These are phyloP conservation scores for Plenodomus biglobosus DNA, from an alignment of 2,329 filamentous ascomycete species.

Conservation along the genomic window DNA sequence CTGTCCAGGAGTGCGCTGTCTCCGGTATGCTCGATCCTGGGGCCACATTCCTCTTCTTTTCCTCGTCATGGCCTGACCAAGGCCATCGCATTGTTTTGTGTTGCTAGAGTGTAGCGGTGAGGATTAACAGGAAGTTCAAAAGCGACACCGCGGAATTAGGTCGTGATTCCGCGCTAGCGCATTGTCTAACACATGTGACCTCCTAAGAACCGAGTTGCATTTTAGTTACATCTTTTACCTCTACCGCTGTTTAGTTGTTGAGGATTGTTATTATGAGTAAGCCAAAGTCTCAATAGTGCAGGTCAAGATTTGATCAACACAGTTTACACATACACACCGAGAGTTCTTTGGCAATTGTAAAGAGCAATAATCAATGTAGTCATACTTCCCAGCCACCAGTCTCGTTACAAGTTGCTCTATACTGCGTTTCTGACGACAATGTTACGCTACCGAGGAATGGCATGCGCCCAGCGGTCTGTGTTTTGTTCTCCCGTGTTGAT, in stretches of 20 bases:
- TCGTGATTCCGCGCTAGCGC: not conserved
- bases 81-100: slow-evolving; percentile 47
- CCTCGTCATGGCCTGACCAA: slow-evolving; percentile 41
- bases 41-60: slow-evolving; percentile 35
- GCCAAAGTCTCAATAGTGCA: too few relatives aligned
- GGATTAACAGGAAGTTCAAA: not conserved
- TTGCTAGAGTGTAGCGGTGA: slow-evolving; percentile 22
- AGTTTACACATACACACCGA: too few relatives aligned
- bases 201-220: not conserved
- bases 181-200: not conserved
- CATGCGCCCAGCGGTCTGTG: not conserved
- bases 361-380: too few relatives aligned
- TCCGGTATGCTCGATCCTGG: slow-evolving; percentile 39
- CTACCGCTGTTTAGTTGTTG: too few relatives aligned
- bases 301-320: too few relatives aligned
- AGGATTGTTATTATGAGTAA: too few relatives aligned
- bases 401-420: too few relatives aligned
- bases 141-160: not conserved
- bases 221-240: too few relatives aligned
- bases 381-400: too few relatives aligned
- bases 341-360: too few relatives aligned
- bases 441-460: too few relatives aligned
- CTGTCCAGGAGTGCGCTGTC: slow-evolving; percentile 58
- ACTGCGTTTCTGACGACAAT: too few relatives aligned
- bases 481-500: not conserved